These are phyloP conservation scores for Penstemon barbatus DNA, from an alignment of 257 asterid genomes.

Conservation along the genomic window DNA sequence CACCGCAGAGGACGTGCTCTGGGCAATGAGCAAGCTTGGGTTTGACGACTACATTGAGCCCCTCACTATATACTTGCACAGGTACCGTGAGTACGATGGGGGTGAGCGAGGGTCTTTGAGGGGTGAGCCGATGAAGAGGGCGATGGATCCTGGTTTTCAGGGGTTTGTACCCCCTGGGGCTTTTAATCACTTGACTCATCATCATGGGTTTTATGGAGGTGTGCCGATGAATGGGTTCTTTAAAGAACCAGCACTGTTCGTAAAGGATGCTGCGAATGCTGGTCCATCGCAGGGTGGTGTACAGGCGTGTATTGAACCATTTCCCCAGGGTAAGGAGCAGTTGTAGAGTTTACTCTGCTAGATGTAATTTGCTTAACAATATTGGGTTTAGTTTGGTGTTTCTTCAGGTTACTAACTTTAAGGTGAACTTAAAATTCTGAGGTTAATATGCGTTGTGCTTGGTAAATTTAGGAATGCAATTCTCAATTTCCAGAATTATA, in stretches of 20 bases:
- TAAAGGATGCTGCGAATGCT: constrained; percentile 48
- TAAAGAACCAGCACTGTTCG: not conserved
- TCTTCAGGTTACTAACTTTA: constrained; percentile 3
- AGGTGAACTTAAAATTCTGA: constrained; percentile 2
- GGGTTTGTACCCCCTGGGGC: constrained; percentile 38
- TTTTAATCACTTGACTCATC: constrained; percentile 54
- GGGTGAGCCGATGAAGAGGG: constrained; percentile 61
- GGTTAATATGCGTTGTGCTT: constrained; percentile 5
- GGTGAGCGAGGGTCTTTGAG: constrained; percentile 67
- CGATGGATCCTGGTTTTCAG: constrained; percentile 39
- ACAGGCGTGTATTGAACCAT: constrained; percentile 42
- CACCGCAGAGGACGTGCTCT: constrained; percentile 86
- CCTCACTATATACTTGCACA: constrained; percentile 73
- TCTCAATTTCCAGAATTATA: not conserved
- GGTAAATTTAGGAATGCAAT: not conserved
- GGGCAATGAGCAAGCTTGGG: constrained; percentile 98
- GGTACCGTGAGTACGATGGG: constrained; percentile 73
- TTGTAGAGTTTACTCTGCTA: constrained; percentile 21
- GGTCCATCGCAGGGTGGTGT: constrained; percentile 47
- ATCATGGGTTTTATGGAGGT: constrained; percentile 47
- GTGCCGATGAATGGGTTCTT: constrained; percentile 46
- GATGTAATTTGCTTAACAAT: not conserved
- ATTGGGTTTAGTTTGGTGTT: constrained; percentile 8
- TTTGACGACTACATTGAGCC: constrained; percentile 91
- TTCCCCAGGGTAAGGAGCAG: constrained; percentile 54